A percentile compares a stretch with the other conserved stretches of the same genome.
Conservation (phyloP, 2,329 filamentous ascomycete genomes). For the Hypoxylon sp. region DNA sequence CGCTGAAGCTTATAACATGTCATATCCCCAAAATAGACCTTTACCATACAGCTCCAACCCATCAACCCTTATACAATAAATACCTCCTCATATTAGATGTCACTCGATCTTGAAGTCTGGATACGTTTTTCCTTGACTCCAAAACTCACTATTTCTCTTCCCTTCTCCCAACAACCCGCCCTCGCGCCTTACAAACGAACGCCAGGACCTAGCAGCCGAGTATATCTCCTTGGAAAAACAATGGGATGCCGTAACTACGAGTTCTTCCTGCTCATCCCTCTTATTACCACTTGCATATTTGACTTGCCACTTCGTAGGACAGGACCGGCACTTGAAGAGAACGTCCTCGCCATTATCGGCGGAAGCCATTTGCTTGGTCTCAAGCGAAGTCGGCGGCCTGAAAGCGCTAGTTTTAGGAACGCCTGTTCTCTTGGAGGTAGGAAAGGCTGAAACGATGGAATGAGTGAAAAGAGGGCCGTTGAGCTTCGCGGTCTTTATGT, state of each 20-base stretch:
- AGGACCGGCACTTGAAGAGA: constrained; percentile 8
- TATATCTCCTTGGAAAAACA: constrained; percentile 6
- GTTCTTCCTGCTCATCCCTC: background rate
- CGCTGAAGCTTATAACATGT: background rate
- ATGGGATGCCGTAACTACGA: constrained; percentile 2
- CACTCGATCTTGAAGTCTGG: constrained; percentile 10
- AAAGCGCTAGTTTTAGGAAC: background rate
- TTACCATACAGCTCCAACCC: background rate
- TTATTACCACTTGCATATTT: background rate
- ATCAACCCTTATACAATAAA: background rate
- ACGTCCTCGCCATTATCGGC: background rate
- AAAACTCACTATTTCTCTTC: constrained; percentile 15
- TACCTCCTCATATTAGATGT: background rate
- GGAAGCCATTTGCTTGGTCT: constrained; percentile 5
- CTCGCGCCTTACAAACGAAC: constrained; percentile 5
- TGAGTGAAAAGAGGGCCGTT: constrained; percentile 11
- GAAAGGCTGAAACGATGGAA: constrained; percentile 14
- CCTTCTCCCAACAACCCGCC: background rate
- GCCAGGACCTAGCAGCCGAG: background rate
- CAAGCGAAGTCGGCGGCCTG: background rate
- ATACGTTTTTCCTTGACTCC: background rate
- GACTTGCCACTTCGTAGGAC: constrained; percentile 13
- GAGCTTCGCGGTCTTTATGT: background rate
- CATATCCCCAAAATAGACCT: background rate
- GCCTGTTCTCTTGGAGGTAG: background rate